Conservation (phyloP, 805 yeast genomes). For the Sugiyamaella americana region DNA sequence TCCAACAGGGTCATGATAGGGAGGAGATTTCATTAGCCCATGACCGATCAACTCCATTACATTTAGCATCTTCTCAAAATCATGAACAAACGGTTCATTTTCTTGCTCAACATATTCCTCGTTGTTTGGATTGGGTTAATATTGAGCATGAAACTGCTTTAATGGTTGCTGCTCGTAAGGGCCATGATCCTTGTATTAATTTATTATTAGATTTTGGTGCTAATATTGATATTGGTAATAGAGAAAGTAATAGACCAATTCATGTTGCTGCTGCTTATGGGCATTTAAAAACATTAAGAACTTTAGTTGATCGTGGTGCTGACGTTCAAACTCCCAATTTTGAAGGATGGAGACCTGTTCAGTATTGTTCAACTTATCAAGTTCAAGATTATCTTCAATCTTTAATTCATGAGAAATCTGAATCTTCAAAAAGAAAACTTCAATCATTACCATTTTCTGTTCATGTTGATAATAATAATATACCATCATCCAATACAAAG, state of each 20-base stretch:
- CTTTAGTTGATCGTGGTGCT: slow-evolving; percentile 46
- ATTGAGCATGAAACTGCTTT: slow-evolving; percentile 36
- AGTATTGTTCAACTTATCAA: slow-evolving; percentile 50
- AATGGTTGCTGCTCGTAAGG: slow-evolving; percentile 59
- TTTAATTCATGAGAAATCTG: slow-evolving; percentile 21
- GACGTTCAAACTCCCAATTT: slow-evolving; percentile 45
- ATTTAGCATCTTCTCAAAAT: slow-evolving; percentile 57
- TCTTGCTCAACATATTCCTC: slow-evolving; percentile 58
- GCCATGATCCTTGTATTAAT: slow-evolving; percentile 57
- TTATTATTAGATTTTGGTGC: slow-evolving; percentile 70
- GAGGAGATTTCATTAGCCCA: slow-evolving; percentile 46
- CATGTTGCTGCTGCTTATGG: slow-evolving; percentile 79
- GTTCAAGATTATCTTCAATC: slow-evolving; percentile 39
- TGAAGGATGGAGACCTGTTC: slow-evolving; percentile 61
- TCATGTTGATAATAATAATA: not conserved
- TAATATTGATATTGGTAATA: slow-evolving; percentile 64
- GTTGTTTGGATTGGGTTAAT: slow-evolving; percentile 58
- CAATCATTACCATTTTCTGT: not conserved
- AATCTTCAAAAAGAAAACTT: slow-evolving; percentile 1
- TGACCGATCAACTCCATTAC: slow-evolving; percentile 60
- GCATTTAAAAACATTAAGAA: slow-evolving; percentile 47
- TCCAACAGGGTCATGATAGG: slow-evolving; percentile 51
- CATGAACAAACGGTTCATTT: slow-evolving; percentile 70
- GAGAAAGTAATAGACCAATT: slow-evolving; percentile 72
- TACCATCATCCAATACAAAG: not conserved